Percentiles rank a stretch among this genome's conserved stretches.
Conservation (phyloP, 176 grass and related monocot species). For the Carex kokanica region DNA sequence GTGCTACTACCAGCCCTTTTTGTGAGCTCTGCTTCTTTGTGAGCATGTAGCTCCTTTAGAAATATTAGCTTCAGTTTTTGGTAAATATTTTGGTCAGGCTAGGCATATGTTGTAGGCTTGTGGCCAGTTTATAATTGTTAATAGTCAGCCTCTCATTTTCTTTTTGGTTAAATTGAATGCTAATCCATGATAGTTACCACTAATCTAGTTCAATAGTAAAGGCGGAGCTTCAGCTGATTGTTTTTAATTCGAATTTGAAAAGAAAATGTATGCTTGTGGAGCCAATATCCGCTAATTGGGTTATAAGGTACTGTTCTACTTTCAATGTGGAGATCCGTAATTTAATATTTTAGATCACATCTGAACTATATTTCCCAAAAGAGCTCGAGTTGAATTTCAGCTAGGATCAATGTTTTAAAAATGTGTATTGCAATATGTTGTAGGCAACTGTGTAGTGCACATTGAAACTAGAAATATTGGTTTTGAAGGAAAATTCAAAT, state of each 20-base stretch:
- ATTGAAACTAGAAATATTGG: background rate
- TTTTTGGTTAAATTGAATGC: background rate
- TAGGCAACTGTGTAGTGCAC: background rate
- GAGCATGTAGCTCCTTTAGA: background rate
- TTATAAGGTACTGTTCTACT: background rate
- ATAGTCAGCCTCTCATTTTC: background rate
- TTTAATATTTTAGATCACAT: background rate
- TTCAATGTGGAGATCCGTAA: too few relatives aligned
- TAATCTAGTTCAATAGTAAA: background rate
- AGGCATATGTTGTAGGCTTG: background rate
- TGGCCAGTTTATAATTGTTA: background rate
- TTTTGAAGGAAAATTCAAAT: background rate
- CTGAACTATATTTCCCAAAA: background rate
- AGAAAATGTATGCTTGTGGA: background rate
- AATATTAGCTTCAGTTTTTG: constrained; percentile 5
- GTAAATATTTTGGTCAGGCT: constrained; percentile 18
- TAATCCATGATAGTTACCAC: background rate
- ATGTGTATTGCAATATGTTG: background rate
- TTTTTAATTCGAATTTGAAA: background rate
- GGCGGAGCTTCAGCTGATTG: background rate
- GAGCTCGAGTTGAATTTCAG: background rate
- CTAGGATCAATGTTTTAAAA: background rate
- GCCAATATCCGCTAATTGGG: background rate
- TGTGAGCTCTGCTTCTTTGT: background rate
- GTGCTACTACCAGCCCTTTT: background rate